Percentiles rank a stretch among this genome's conserved stretches.
Evolutionary conservation across 2,329 filamentous ascomycete species (phyloP).

Genomic region (Verticillium alfalfae): DNA sequence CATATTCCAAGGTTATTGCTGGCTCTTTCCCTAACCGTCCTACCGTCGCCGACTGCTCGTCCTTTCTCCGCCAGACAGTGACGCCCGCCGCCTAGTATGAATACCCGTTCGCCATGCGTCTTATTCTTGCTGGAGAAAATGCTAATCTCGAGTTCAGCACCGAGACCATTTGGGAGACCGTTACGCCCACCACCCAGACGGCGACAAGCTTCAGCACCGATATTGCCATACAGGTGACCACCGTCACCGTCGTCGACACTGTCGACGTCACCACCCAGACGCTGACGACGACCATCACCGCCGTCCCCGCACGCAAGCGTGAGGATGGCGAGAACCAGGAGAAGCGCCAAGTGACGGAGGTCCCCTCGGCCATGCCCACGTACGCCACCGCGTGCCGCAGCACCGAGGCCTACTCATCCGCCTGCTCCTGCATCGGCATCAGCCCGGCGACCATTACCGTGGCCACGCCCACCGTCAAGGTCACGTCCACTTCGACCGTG

Average conservation of each 20-base stretch:
- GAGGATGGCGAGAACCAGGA: neutral
- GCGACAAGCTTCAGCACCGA: neutral
- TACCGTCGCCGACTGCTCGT: slow-evolving; percentile 3
- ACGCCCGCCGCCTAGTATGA: slow-evolving; percentile 1
- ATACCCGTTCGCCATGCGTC: neutral
- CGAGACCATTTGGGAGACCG: neutral
- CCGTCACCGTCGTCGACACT: neutral
- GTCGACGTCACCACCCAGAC: neutral
- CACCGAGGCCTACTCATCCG: slow-evolving; percentile 11
- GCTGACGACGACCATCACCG: neutral
- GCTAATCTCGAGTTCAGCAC: neutral
- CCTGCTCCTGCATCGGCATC: slow-evolving; percentile 14
- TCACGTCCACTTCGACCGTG: slow-evolving; percentile 25
- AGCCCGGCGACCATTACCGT: slow-evolving; percentile 9
- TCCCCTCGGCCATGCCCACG: slow-evolving; percentile 9
- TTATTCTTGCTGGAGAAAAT: neutral
- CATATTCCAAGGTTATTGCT: neutral
- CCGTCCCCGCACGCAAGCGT: neutral
- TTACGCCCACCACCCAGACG: neutral
- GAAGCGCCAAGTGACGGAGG: neutral
- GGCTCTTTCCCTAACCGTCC: neutral
- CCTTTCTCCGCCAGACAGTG: slow-evolving; percentile 1
- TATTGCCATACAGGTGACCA: slow-evolving; percentile 1
- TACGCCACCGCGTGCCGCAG: slow-evolving; percentile 13
- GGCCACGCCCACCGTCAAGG: slow-evolving; percentile 25